phyloP scores from a whole-genome alignment of 1,284 basidiomycete species.

The Tilletia walkeri region DNA sequence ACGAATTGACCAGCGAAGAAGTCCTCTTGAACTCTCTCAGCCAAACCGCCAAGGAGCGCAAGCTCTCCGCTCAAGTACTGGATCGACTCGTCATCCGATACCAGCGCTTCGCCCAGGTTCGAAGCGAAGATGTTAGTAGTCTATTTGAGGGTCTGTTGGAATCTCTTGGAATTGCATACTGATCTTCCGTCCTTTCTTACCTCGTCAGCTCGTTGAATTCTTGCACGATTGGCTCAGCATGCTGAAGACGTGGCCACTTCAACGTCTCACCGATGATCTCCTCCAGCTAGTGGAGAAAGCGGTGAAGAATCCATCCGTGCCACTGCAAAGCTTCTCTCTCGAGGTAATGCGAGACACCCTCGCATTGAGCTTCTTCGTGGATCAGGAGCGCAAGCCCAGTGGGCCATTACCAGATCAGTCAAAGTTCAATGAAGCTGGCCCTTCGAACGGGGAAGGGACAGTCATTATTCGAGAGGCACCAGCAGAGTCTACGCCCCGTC shows the following conservation, averaged over 20 bases:
- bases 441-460: neutral
- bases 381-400: neutral
- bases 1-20: conserved; percentile 31
- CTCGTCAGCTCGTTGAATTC: conserved; percentile 23
- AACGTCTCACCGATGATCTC: conserved; percentile 31
- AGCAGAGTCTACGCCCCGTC: conserved; percentile 1
- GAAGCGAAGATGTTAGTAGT: conserved; percentile 22
- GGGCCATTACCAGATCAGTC: neutral
- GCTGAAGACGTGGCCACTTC: conserved; percentile 28
- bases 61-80: conserved; percentile 27
- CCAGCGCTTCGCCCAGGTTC: conserved; percentile 33
- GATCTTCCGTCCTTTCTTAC: too few species aligned
- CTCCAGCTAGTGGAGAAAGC: conserved; percentile 3
- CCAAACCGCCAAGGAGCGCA: conserved; percentile 29
- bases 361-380: neutral
- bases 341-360: neutral
- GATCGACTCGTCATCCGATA: conserved; percentile 31
- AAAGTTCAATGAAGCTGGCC: neutral
- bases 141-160: too few species aligned
- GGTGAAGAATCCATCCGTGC: neutral
- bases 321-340: neutral
- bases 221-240: conserved; percentile 25
- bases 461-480: neutral
- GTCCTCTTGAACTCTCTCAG: conserved; percentile 29
- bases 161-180: too few species aligned